phyloP scores from a whole-genome alignment of 73 alveolate genomes.

The Paramecium tetraurelia region DNA sequence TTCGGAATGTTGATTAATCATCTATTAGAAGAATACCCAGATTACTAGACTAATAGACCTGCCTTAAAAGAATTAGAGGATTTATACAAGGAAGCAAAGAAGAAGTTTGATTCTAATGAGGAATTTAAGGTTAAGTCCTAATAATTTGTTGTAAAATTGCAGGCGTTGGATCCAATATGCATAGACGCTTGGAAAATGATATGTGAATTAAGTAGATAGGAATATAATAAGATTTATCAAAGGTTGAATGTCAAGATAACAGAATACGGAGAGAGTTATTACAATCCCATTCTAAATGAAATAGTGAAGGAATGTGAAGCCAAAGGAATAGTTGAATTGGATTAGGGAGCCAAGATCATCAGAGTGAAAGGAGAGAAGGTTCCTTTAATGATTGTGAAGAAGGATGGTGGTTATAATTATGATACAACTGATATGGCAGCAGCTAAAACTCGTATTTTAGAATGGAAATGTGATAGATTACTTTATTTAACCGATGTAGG shows the following conservation, averaged over 20 bases:
- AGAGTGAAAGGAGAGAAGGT: slow-evolving; percentile 77
- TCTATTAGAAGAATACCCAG: slow-evolving; percentile 89
- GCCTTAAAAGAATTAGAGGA: slow-evolving; percentile 90
- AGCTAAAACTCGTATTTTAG: slow-evolving; percentile 82
- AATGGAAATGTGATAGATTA: slow-evolving; percentile 80
- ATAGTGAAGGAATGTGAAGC: slow-evolving; percentile 86
- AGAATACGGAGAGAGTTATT: slow-evolving; percentile 97
- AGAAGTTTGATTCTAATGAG: slow-evolving; percentile 89
- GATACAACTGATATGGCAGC: slow-evolving; percentile 99
- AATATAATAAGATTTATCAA: slow-evolving; percentile 87
- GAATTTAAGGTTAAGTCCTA: slow-evolving; percentile 95
- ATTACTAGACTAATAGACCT: slow-evolving; percentile 85
- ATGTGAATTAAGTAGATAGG: slow-evolving; percentile 92
- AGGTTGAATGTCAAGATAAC: slow-evolving; percentile 82
- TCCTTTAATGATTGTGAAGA: slow-evolving; percentile 93
- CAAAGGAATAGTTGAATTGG: slow-evolving; percentile 74
- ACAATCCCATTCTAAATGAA: slow-evolving; percentile 89
- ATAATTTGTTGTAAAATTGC: slow-evolving; percentile 93
- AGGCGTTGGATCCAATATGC: slow-evolving; percentile 89
- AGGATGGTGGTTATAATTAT: slow-evolving; percentile 99
- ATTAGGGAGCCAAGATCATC: slow-evolving; percentile 91
- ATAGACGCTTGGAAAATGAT: slow-evolving; percentile 94
- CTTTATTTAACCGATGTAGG: slow-evolving; percentile 97
- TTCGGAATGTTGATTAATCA: slow-evolving; percentile 99
- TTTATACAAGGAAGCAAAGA: slow-evolving; percentile 94